Conservation (phyloP, 768 basidiomycete species). For the Coprinopsis cinerea region DNA sequence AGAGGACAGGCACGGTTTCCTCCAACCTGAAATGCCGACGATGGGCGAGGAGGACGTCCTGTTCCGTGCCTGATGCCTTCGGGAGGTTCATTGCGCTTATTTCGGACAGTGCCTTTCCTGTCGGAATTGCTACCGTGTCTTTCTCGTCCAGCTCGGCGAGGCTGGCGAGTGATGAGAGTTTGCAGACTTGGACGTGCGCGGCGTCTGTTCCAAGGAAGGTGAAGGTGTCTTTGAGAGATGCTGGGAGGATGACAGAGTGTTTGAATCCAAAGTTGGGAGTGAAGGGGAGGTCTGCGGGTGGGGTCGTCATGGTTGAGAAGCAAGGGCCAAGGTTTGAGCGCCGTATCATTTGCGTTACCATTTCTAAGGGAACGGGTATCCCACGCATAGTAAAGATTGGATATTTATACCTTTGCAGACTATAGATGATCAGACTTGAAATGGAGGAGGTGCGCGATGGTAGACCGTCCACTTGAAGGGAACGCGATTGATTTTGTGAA, state of each 20-base stretch:
- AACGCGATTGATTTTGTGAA: neutral
- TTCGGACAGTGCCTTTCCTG: conserved; percentile 11
- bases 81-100: conserved; percentile 9
- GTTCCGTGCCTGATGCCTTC: neutral
- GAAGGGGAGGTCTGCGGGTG: conserved; percentile 4
- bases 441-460: neutral
- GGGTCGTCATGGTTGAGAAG: neutral
- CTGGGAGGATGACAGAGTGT: conserved; percentile 23
- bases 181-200: conserved; percentile 28
- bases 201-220: conserved; percentile 21
- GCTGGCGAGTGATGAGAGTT: conserved; percentile 25
- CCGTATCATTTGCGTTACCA: neutral
- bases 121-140: conserved; percentile 19
- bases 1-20: conserved; percentile 27
- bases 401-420: neutral
- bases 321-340: neutral
- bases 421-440: neutral
- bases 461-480: neutral
- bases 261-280: conserved; percentile 25
- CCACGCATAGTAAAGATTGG: neutral
- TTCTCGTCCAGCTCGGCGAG: conserved; percentile 20
- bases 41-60: conserved; percentile 9
- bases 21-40: conserved; percentile 26
- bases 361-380: neutral
- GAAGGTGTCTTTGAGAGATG: conserved; percentile 24